Evolutionary conservation across 495 filamentous ascomycete species (phyloP), one percentile per base, ranked within the genome.

Genomic region (Podospora tetraspora): DNA sequence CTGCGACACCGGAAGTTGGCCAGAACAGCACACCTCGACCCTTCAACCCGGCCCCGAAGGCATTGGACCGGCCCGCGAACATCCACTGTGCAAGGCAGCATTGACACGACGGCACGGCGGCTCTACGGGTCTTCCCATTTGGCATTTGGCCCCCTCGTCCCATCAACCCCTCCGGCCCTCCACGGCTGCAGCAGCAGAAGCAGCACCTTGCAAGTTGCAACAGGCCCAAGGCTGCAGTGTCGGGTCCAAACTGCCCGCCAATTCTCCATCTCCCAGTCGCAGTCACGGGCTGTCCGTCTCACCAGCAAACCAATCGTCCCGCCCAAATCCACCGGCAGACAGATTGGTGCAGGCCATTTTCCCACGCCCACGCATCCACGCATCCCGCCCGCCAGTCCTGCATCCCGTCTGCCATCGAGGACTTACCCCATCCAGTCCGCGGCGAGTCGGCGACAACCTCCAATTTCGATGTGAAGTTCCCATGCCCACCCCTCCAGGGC

Each of bases 91-190:
- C 68, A 72, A 70, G 69, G 22, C 24, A 29, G 13, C 61, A 29
- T 52, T 19, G 19, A 52, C 61, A 32, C 22, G n/a, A 29, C 61
- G 57, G 52, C 67, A 65, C 66, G 72, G 74, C 74, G 74, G 74
- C 69, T 76, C 70, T 58, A 76, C 66, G 61, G 52, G 70, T 29
- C 59, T 68, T 72, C 61, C 70, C 59, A 74, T 76, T 76, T 69
- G 73, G 68, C 66, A 13, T 25, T 30, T 30, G 43, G 57, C 24
- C 57, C 63, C 63, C 24, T 65, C 27, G 27, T 65, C 56, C 61
- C 56, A 62, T 23, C 16, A 23, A 59, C 24, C 56, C 37, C 63
- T 32, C 24, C 57, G 24, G 12, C 52, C 65, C 58, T 52, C 62
- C 43, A 43, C 67, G 64, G 56, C 71, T 22, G 43, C 43, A 52